These are phyloP conservation scores for Sarocladium brachiariae DNA, from an alignment of 2,329 filamentous ascomycete species.

Conservation along the genomic window DNA sequence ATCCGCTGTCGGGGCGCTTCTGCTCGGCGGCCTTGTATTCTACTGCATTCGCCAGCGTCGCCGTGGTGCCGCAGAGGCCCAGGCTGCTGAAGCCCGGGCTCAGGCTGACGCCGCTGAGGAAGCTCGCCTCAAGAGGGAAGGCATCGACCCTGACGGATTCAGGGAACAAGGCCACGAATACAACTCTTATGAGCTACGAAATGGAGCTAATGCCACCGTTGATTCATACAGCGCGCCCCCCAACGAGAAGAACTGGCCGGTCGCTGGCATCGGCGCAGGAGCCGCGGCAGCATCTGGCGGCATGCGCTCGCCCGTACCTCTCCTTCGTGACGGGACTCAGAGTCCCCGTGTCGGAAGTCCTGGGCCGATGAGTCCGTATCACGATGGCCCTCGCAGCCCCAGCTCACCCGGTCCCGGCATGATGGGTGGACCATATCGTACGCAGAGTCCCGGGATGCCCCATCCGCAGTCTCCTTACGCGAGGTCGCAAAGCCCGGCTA, in stretches of 20 bases:
- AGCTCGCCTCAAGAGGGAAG: constrained; percentile 40
- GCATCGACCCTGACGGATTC: constrained; percentile 34
- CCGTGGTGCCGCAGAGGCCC: constrained; percentile 44
- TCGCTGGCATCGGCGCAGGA: constrained; percentile 7
- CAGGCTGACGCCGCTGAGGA: constrained; percentile 44
- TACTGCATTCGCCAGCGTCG: constrained; percentile 51
- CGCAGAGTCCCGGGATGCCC: constrained; percentile 8
- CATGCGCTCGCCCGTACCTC: constrained; percentile 1
- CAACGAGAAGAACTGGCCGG: constrained; percentile 6
- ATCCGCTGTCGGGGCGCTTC: constrained; percentile 34
- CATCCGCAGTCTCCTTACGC: not conserved
- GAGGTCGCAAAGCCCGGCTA: not conserved
- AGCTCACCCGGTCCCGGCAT: not conserved
- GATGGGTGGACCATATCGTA: constrained; percentile 6
- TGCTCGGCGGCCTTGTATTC: constrained; percentile 36
- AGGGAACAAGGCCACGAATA: constrained; percentile 13
- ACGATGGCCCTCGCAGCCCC: constrained; percentile 8
- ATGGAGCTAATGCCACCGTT: not conserved
- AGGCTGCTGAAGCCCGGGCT: constrained; percentile 34
- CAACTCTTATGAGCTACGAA: constrained; percentile 10
- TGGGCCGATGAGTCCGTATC: constrained; percentile 2
- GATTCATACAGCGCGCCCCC: constrained; percentile 8
- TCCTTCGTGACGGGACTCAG: constrained; percentile 2
- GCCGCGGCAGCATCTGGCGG: constrained; percentile 8
- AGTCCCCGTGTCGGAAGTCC: constrained; percentile 8